Evolutionary conservation across 495 filamentous ascomycete genomes (phyloP).

Genomic region (Chlorociboria aeruginascens): DNA sequence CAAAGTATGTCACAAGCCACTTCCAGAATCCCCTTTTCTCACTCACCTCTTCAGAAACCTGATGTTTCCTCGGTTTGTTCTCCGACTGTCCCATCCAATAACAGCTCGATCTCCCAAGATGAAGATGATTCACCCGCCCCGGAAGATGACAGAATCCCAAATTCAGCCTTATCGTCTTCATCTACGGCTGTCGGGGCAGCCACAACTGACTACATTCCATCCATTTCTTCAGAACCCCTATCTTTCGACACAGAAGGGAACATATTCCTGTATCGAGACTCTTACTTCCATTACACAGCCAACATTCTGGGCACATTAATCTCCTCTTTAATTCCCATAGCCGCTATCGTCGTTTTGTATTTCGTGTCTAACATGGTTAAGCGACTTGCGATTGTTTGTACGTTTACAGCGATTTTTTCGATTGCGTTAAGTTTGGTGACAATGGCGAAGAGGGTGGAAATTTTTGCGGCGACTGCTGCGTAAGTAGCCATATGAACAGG

Average conservation of each 20-base stretch:
- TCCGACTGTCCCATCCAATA: too few relatives aligned
- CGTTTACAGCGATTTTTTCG: slow-evolving; percentile 23
- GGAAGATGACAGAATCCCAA: too few relatives aligned
- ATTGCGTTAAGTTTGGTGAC: slow-evolving; percentile 21
- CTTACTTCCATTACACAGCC: slow-evolving; percentile 8
- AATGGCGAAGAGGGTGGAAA: slow-evolving; percentile 21
- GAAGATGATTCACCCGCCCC: too few relatives aligned
- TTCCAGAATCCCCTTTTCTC: neutral
- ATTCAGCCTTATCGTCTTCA: neutral
- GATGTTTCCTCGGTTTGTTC: neutral
- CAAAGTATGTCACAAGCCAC: neutral
- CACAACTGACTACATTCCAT: neutral
- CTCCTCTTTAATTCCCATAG: slow-evolving; percentile 21
- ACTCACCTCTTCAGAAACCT: slow-evolving; percentile 2
- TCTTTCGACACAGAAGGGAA: neutral
- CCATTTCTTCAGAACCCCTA: neutral
- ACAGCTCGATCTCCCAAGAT: too few relatives aligned
- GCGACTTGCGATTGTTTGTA: slow-evolving; percentile 21
- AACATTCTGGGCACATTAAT: slow-evolving; percentile 18
- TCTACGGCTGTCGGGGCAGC: neutral
- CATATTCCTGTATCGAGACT: slow-evolving; percentile 9
- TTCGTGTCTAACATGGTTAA: slow-evolving; percentile 16
- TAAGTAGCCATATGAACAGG: slow-evolving; percentile 1
- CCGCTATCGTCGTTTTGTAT: slow-evolving; percentile 23
- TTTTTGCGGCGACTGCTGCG: slow-evolving; percentile 22